Base-by-base conservation (phyloP, 441 rosid genomes). In the Geranium incanum region DNA sequence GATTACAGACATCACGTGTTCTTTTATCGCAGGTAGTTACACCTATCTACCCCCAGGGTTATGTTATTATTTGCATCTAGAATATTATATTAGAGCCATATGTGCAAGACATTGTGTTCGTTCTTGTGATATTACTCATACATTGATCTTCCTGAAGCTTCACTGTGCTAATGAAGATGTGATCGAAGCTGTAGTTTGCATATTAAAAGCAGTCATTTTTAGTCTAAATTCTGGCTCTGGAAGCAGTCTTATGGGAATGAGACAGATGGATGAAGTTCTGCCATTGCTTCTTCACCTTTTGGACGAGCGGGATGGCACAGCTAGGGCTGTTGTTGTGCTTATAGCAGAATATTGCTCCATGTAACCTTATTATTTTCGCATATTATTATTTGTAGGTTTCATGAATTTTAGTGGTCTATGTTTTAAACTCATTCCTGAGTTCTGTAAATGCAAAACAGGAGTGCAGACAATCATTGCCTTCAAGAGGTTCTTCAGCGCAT, bases 271-370 rank as follows among this genome's bases (percentile, higher is more conserved):
- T 77, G 74, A 78, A 37, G 79, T 90, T 76, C 74, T 88, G 74
- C 87, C 91, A 37, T 64, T 79, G 45, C 79, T 94, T 81, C 88
- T 94, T 73, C 82, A 86, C 73, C 89, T 94, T 84, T 87, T 94
- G 68, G 97, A 94, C 71, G 93, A 91, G 86, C 79, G 85, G 84
- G 97, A 94, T 82, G 87, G 89, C 52, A 82, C 91, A 13, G 91
- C 95, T 78, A 89, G 86, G 86, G 92, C 97, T 74, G 85, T 80
- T 79, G 85, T 79, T 75, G 74, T 78, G 72, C 95, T 91, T 43
- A 75, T 94, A 57, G 96, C 93, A 76, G 98, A 91, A 73, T 91
- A 83, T 75, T 89, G 88, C 71, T 83, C 77, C 78, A 86, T 83
- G 97, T 94, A 89, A 67, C 21, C 33, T 66, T 66, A 83, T 70